These are phyloP conservation scores for Mycena sp. DNA, from an alignment of 1,284 basidiomycete genomes.

Conservation along the genomic window DNA sequence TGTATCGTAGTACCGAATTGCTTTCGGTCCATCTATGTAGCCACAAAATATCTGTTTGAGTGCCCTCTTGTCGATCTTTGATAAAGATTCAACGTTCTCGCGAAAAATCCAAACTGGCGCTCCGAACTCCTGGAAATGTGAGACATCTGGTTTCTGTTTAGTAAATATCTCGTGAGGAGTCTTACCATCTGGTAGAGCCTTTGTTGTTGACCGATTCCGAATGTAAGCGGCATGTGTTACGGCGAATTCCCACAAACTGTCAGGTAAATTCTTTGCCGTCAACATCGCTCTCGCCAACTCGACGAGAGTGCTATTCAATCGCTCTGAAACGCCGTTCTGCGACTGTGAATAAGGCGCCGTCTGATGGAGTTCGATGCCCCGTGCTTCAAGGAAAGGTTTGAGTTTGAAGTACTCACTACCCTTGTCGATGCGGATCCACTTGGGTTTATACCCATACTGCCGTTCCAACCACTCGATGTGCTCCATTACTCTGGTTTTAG, in stretches of 20 bases:
- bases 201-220: too few relatives aligned
- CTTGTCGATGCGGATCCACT: too few relatives aligned
- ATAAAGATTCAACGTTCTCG: neutral
- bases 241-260: constrained; percentile 10
- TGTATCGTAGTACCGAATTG: neutral
- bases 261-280: constrained; percentile 5
- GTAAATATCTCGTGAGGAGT: too few relatives aligned
- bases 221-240: too few relatives aligned
- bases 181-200: too few relatives aligned
- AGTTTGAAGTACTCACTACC: too few relatives aligned
- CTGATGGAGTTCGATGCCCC: constrained; percentile 35
- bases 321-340: constrained; percentile 33
- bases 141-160: too few relatives aligned
- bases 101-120: neutral
- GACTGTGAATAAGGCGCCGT: constrained; percentile 48
- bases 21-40: neutral
- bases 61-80: neutral
- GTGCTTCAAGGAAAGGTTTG: constrained; percentile 24
- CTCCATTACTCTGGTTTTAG: neutral
- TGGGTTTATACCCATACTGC: too few relatives aligned
- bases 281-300: constrained; percentile 20
- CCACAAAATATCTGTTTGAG: neutral
- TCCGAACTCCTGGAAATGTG: constrained; percentile 19
- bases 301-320: constrained; percentile 15
- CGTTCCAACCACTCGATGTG: too few relatives aligned